phyloP scores from a whole-genome alignment of 1,139 yeast genomes.

The Hemisphaericaspora xylofermentans region DNA sequence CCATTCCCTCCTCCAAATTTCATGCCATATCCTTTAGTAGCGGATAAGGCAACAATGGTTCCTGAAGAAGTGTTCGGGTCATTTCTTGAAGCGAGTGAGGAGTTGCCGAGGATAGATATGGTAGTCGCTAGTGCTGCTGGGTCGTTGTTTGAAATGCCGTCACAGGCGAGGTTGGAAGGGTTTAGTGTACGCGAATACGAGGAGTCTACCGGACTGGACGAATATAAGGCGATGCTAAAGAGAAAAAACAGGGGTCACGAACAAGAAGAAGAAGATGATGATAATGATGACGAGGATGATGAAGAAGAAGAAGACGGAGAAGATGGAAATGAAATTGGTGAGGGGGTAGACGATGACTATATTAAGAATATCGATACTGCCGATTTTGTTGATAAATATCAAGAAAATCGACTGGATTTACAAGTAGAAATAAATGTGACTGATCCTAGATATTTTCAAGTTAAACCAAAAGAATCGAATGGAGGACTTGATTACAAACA shows the following conservation, averaged over 20 bases:
- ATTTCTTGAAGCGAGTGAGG: slow-evolving; percentile 38
- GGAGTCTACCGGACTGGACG: background rate
- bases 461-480: slow-evolving; percentile 13
- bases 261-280: slow-evolving; percentile 1
- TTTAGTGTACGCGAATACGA: slow-evolving; percentile 22
- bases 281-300: slow-evolving; percentile 2
- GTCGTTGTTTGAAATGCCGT: slow-evolving; percentile 37
- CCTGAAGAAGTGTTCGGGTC: slow-evolving; percentile 40
- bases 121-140: slow-evolving; percentile 53
- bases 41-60: slow-evolving; percentile 35
- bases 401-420: slow-evolving; percentile 4
- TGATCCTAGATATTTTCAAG: slow-evolving; percentile 7
- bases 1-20: slow-evolving; percentile 50
- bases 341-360: slow-evolving; percentile 6
- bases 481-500: slow-evolving; percentile 4
- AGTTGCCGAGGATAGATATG: slow-evolving; percentile 46
- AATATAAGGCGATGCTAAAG: background rate
- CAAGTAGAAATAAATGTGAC: slow-evolving; percentile 9
- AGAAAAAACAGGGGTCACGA: slow-evolving; percentile 1
- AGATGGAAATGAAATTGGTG: slow-evolving; percentile 4
- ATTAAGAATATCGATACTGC: slow-evolving; percentile 11
- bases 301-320: slow-evolving; percentile 6
- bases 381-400: slow-evolving; percentile 11
- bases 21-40: slow-evolving; percentile 47
- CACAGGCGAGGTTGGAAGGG: slow-evolving; percentile 37